Evolutionary conservation across 73 alveolate species (phyloP), one percentile per base, ranked within the genome.

Genomic region (Durusdinium trenchii): DNA sequence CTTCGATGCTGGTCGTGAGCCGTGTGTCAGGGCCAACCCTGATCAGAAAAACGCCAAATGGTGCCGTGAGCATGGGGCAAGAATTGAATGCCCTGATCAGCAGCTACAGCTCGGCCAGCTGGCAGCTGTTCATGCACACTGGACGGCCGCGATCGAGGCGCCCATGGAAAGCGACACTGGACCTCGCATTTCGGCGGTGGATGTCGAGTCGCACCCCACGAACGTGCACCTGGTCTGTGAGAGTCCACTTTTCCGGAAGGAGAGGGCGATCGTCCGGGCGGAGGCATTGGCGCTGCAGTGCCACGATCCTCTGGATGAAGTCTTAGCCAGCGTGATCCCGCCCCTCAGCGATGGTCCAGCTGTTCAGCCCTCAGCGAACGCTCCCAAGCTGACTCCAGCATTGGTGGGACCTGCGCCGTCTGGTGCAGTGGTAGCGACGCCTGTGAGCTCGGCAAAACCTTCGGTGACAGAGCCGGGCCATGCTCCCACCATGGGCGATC

Each of bases 11-110:
- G 54, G 50, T 42, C 38, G 78, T 84, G 54, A 38, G 62, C 54
- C 48, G 54, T 36, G 69, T 84, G 42, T 51, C 57, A 3, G 94
- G 79, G 0, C 94, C 94, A 1, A 52, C 79, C 38, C 57, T 84
- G 46, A 35, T 84, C 78, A 51, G 46, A 28, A 84, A n/a, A n/a
- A 60, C 40, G 69, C 69, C 42, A 12, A 30, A 3, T 18, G 54
- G 94, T 32, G 46, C 57, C 2, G 94, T 3, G 78, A 30, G 2
- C 94, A 52, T 38, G 6, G 40, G 3, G 94, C 94, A 2, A 5
- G 94, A 4, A 23, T 84, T 28, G 94, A 50, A 52, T 40, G 47
- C 26, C 94, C 94, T 18, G 94, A 84, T 32, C 78, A 84, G 78
- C 30, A 36, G 2, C 54, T 50, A 28, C 93, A 82, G 73, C n/a